Evolutionary conservation across 148 eudicot species (phyloP), one percentile per base, ranked within the genome.

Genomic region (Rhododendron molle): DNA sequence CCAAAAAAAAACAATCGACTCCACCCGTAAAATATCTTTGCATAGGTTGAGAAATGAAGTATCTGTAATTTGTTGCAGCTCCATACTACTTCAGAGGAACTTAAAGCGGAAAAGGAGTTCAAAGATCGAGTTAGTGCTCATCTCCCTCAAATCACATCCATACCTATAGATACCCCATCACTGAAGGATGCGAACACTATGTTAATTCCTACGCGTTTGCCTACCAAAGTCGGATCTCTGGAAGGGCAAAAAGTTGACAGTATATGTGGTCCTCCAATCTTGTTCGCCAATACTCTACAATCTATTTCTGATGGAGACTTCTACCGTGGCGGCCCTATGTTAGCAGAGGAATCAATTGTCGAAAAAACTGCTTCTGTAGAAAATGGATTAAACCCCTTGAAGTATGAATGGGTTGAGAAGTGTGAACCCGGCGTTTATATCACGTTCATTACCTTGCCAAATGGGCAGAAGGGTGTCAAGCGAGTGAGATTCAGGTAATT

Each of bases 401-500:
- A 88, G 74, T 43, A 18, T 40, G 91, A 88, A 62, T 86, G 90
- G 88, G 87, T 88, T 20, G 91, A 90, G 78, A 86, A 88, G 86
- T 86, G 88, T 85, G 86, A 86, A 85, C 86, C 87, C 12, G 91
- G 91, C 4, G 91, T 90, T 28, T 90, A 88, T 72, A 85, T 90
- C 15, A 88, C 91, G 16, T 86, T 88, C 36, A 49, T 71, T 4
- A 79, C 44, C 30, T 71, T 85, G 62, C 85, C 90, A 15, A 79
- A 49, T 16, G 91, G 90, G 62, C 87, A 88, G 50, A 90, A 85
- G 76, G 81, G 87, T 10, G 86, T 88, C 79, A 86, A 88, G 83
- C 77, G 91, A 82, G 90, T 90, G 82, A 82, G 87, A 67, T 90
- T 90, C 89, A 90, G 91, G 91, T 90, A 90, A 28, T 14, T 6